Conservation (phyloP, 495 filamentous ascomycete species). For the Margaritispora aquatica region DNA sequence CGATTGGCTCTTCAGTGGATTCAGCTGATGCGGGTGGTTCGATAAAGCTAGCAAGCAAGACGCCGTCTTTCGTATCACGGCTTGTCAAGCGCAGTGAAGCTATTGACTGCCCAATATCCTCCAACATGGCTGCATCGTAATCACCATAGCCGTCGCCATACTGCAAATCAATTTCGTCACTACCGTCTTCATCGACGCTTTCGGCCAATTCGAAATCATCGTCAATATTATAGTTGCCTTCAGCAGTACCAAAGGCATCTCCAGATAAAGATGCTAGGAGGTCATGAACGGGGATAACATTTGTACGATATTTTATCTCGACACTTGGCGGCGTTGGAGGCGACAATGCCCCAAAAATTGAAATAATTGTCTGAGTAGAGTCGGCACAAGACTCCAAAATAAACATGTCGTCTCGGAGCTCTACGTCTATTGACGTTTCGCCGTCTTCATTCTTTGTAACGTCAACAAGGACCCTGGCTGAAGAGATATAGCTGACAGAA, state of each 20-base stretch:
- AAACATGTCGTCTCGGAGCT: conserved; percentile 76
- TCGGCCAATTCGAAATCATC: conserved; percentile 40
- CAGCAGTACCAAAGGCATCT: conserved; percentile 62
- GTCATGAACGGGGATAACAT: conserved; percentile 77
- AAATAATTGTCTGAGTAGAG: conserved; percentile 88
- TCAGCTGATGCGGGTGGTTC: no score
- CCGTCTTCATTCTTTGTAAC: conserved; percentile 45
- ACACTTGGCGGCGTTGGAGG: conserved; percentile 78
- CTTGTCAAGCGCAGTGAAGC: conserved; percentile 27
- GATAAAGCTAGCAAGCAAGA: conserved; percentile 58
- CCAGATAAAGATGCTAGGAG: conserved; percentile 86
- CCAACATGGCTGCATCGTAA: conserved; percentile 29
- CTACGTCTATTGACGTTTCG: conserved; percentile 65
- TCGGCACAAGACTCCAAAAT: conserved; percentile 95
- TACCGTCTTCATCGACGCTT: conserved; percentile 3
- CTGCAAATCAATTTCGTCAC: conserved; percentile 15
- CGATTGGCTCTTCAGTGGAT: conserved; percentile 30
- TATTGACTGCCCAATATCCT: conserved; percentile 37
- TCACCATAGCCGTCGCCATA: conserved; percentile 10
- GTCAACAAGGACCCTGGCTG: conserved; percentile 60
- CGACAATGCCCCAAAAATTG: conserved; percentile 69
- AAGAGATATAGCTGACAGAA: conserved; percentile 75
- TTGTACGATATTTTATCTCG: conserved; percentile 78
- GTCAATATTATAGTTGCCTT: conserved; percentile 51
- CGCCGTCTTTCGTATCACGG: conserved; percentile 46